Conservation (phyloP, 2,329 filamentous ascomycete genomes). For the Pestalotiopsis sp. region DNA sequence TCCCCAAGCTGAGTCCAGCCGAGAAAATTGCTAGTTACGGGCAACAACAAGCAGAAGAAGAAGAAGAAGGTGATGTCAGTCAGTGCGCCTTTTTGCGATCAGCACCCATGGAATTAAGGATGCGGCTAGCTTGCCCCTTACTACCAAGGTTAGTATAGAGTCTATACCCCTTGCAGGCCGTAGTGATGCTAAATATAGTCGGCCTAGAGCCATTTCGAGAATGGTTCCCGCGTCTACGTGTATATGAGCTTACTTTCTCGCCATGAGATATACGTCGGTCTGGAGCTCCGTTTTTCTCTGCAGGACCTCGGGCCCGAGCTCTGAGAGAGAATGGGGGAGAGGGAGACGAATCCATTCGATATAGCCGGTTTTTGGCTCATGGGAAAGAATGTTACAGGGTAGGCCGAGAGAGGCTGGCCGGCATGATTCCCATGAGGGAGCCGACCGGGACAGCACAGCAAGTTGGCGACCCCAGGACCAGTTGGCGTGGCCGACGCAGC, state of each 20-base stretch:
- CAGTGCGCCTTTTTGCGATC: neutral
- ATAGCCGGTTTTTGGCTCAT: no score
- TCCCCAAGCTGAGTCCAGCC: neutral
- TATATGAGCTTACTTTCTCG: no score
- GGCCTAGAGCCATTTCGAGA: neutral
- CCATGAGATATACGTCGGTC: neutral
- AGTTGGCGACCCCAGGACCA: no score
- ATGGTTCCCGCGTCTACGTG: no score
- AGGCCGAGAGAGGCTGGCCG: no score
- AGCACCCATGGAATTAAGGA: constrained; percentile 3
- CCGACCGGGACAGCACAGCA: no score
- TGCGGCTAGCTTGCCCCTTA: neutral
- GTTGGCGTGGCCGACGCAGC: no score
- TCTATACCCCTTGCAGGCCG: neutral
- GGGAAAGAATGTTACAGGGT: no score
- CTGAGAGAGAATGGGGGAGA: no score
- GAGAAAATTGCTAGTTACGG: neutral
- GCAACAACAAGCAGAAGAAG: neutral
- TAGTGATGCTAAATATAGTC: constrained; percentile 5
- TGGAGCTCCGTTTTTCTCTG: neutral
- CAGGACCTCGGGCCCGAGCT: neutral
- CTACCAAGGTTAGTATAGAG: no score
- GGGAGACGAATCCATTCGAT: no score
- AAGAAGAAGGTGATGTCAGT: neutral
- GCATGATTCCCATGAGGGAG: no score